These are phyloP conservation scores for Ophiostoma novo-ulmi DNA, from an alignment of 2,329 filamentous ascomycete species.

Conservation along the genomic window DNA sequence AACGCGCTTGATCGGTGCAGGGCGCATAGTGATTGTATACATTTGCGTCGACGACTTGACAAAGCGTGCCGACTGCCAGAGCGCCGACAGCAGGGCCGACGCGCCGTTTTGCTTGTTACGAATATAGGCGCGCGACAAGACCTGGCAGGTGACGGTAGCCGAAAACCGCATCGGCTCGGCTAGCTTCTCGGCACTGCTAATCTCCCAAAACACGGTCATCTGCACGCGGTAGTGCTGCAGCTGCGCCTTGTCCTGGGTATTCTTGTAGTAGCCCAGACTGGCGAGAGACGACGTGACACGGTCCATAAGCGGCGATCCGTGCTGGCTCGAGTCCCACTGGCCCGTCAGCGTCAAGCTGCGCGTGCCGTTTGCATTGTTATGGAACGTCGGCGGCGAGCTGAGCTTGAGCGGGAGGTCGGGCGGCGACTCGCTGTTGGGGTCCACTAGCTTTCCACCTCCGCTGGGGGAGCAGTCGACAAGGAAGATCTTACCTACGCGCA, in stretches of 20 bases:
- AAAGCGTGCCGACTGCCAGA: conserved; percentile 80
- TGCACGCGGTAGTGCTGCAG: conserved; percentile 82
- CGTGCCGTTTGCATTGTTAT: conserved; percentile 84
- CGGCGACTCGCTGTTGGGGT: conserved; percentile 11
- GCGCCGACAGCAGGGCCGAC: conserved; percentile 75
- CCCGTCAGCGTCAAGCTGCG: conserved; percentile 79
- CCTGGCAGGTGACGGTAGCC: conserved; percentile 74
- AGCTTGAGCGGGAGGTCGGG: conserved; percentile 73
- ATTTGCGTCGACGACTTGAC: conserved; percentile 82
- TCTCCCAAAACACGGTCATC: conserved; percentile 79
- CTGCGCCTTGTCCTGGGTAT: not conserved
- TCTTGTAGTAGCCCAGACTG: conserved; percentile 4
- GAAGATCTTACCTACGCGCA: conserved; percentile 75
- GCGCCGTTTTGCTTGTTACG: conserved; percentile 38
- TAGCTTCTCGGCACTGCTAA: conserved; percentile 65
- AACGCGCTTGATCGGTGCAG: conserved; percentile 82
- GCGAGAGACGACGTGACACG: conserved; percentile 62
- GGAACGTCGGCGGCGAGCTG: conserved; percentile 70
- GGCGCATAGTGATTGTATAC: conserved; percentile 80
- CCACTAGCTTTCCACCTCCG: conserved; percentile 51
- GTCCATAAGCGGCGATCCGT: conserved; percentile 89
- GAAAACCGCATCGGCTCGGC: conserved; percentile 85
- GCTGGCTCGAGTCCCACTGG: conserved; percentile 94
- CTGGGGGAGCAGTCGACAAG: conserved; percentile 65
- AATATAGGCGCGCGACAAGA: conserved; percentile 65